Conservation (phyloP, 495 filamentous ascomycete genomes). For the Aspergillus sclerotioniger region DNA sequence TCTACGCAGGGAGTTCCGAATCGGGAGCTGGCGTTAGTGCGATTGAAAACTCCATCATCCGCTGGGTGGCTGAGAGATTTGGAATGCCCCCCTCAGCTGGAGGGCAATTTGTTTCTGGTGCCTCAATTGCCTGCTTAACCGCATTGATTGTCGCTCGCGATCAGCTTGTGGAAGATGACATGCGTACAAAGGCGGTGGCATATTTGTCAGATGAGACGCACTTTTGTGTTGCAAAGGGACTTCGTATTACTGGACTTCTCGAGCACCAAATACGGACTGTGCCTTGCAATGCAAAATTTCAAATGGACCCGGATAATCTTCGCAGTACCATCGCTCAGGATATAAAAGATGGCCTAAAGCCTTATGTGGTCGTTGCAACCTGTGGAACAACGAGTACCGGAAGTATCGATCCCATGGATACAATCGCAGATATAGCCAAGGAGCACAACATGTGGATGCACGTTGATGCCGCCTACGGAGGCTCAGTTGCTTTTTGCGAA, state of each 20-base stretch:
- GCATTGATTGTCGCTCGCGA: conserved; percentile 8
- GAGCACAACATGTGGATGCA: conserved; percentile 18
- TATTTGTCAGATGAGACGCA: conserved; percentile 31
- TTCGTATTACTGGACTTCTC: conserved; percentile 23
- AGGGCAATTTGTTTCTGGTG: conserved; percentile 11
- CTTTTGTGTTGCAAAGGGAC: conserved; percentile 21
- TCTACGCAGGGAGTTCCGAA: conserved; percentile 2
- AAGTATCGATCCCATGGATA: conserved; percentile 23
- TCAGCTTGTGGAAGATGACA: background rate
- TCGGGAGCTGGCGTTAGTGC: conserved; percentile 1
- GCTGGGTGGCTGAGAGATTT: background rate
- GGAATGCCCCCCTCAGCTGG: conserved; percentile 6
- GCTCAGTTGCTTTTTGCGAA: conserved; percentile 22
- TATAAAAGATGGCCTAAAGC: conserved; percentile 10
- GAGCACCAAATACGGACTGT: conserved; percentile 21
- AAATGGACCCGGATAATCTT: conserved; percentile 8
- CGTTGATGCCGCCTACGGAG: conserved; percentile 29
- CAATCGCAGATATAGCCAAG: conserved; percentile 10
- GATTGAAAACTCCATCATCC: background rate
- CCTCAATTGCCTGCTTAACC: conserved; percentile 9
- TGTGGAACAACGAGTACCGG: conserved; percentile 32
- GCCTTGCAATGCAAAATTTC: conserved; percentile 14
- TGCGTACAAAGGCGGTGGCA: conserved; percentile 11
- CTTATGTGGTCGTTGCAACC: conserved; percentile 25
- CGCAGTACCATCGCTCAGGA: conserved; percentile 16